These are phyloP conservation scores for Cutaneotrichosporon cyanovorans DNA, from an alignment of 1,284 basidiomycete species.

Conservation along the genomic window DNA sequence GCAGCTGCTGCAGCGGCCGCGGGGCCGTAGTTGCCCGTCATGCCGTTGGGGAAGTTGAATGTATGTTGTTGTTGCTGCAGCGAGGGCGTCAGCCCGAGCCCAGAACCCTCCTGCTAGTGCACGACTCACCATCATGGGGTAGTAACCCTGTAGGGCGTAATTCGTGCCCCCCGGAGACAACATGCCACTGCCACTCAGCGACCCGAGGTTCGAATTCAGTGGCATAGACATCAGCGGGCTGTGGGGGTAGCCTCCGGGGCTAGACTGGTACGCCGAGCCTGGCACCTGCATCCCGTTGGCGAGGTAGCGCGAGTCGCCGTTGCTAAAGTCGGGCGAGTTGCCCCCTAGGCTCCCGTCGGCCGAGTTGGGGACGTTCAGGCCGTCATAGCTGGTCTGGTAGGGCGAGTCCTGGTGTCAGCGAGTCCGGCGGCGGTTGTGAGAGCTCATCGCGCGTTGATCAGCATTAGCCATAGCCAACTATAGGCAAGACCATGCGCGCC, in stretches of 20 bases:
- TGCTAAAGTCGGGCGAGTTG: conserved; percentile 17
- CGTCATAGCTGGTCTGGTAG: conserved; percentile 3
- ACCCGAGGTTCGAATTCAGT: conserved; percentile 1
- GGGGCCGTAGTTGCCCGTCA: conserved; percentile 50
- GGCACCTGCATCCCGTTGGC: conserved; percentile 4
- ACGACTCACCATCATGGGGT: conserved; percentile 12
- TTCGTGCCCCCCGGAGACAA: not conserved
- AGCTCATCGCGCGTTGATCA: no score
- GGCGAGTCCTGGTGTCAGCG: no score
- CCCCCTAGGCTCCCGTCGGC: conserved; percentile 10
- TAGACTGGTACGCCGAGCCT: conserved; percentile 1
- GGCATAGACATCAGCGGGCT: conserved; percentile 4
- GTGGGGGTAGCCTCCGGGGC: conserved; percentile 2
- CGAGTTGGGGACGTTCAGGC: conserved; percentile 8
- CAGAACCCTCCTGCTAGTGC: not conserved
- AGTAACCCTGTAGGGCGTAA: conserved; percentile 11
- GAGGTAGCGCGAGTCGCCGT: conserved; percentile 10
- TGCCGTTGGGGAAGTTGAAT: conserved; percentile 43
- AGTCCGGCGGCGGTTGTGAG: no score
- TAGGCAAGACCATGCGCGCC: not conserved
- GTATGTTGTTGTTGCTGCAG: conserved; percentile 4
- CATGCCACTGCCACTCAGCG: not conserved
- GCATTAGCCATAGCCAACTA: no score
- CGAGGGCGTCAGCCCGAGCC: not conserved
- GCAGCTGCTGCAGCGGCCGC: conserved; percentile 70